Evolutionary conservation across 805 yeast genomes (phyloP), one percentile per base, ranked within the genome.

Genomic region (Peterozyma xylosa): DNA sequence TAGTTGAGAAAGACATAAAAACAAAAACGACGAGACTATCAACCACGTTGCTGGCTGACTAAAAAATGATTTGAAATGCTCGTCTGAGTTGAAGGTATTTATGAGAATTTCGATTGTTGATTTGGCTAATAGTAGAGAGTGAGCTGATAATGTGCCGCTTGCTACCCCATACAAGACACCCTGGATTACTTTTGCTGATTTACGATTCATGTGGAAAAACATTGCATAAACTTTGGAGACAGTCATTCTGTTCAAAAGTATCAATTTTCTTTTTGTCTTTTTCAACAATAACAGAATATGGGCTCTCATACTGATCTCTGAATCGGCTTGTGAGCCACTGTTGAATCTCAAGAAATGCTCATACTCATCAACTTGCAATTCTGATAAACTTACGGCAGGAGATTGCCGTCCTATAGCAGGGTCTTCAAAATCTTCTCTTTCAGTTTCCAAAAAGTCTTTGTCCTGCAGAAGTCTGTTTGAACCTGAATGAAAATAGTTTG

Each of bases 101-200:
- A 83, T 59, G 2, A 83, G 54, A 11, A 86, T 75, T 53, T 86
- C 95, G 16, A 88, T 84, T 0, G 86, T 74, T 0, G 89, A 78
- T 60, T 88, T 88, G n/a, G 96, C 96, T 62, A 87, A 71, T 45
- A 89, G 68, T 41, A 89, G 71, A 2, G 96, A 85, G 57, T 86
- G 95, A 0, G 96, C 96, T 0, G 95, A 84, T 39, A 88, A 66
- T 0, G 81, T 76, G 2, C 96, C 96, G 39, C 88, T 77, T 4
- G 79, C 66, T 15, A 78, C 54, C 1, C 96, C 96, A 58, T 70
- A 83, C 11, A 75, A 57, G 5, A 78, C 56, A 1, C 96, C 96
- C 50, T 73, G 74, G 10, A 67, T 46, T 42, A 70, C 64, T 30
- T 53, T 45, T 41, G 57, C 41, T 33, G 49, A 21, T 52, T 50